phyloP scores from a whole-genome alignment of 2,329 filamentous ascomycete species.

The Aureobasidium leucospermi region DNA sequence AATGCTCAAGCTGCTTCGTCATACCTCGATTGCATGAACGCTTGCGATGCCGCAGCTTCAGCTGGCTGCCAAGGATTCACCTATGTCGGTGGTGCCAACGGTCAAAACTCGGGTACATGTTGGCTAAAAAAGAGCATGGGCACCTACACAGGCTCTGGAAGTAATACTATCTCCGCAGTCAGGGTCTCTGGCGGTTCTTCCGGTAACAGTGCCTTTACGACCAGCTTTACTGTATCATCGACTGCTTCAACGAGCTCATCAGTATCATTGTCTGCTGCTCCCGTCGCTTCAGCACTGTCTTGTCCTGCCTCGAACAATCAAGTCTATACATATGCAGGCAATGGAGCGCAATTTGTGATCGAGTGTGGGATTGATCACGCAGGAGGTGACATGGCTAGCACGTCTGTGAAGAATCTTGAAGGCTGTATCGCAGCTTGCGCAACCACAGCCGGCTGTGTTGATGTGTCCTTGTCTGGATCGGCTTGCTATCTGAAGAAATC shows the following conservation, averaged over 20 bases:
- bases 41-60: conserved; percentile 12
- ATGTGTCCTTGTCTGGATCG: conserved; percentile 20
- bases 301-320: conserved; percentile 20
- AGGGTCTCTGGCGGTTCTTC: conserved; percentile 6
- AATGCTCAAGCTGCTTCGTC: conserved; percentile 10
- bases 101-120: conserved; percentile 20
- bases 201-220: neutral
- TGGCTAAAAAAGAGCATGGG: conserved; percentile 18
- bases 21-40: conserved; percentile 16
- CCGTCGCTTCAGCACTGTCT: conserved; percentile 15
- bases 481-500: conserved; percentile 18
- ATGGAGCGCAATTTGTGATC: conserved; percentile 22
- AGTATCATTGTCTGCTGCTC: conserved; percentile 14
- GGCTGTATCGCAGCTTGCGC: conserved; percentile 23
- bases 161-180: conserved; percentile 14
- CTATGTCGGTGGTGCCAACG: conserved; percentile 17
- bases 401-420: conserved; percentile 17
- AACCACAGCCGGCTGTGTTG: conserved; percentile 18
- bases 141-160: conserved; percentile 9
- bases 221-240: neutral
- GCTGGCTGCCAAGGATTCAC: conserved; percentile 15
- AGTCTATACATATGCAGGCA: conserved; percentile 16
- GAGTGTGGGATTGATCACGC: conserved; percentile 26
- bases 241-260: neutral
- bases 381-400: conserved; percentile 22